Conservation (phyloP, 768 basidiomycete species). For the Pilatotrama ljubarskyi region DNA sequence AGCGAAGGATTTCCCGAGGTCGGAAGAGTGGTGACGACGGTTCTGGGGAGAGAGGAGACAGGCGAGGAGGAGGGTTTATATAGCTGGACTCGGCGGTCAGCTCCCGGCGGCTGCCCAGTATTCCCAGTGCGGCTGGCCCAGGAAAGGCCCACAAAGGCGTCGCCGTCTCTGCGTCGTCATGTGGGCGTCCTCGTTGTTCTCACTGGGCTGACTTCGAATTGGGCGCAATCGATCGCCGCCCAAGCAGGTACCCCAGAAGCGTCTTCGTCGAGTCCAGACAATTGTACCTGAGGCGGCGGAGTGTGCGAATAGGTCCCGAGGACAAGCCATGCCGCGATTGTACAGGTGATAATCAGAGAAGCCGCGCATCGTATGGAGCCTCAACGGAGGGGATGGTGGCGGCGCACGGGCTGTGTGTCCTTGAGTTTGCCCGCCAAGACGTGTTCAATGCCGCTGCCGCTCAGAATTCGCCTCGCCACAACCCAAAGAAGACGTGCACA, state of each 20-base stretch:
- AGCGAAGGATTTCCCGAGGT: slow-evolving; percentile 1
- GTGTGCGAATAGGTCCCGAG: not conserved
- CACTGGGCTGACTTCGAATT: slow-evolving; percentile 11
- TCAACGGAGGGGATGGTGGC: not conserved
- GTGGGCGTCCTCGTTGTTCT: not conserved
- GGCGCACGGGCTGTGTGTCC: not conserved
- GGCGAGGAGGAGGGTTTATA: not conserved
- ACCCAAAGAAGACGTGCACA: too few species aligned
- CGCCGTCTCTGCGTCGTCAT: not conserved
- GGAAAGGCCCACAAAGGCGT: not conserved
- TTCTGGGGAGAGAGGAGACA: slow-evolving; percentile 2
- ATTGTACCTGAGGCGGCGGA: not conserved
- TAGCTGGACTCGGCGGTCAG: too few species aligned
- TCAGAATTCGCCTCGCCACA: too few species aligned
- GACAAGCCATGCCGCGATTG: not conserved
- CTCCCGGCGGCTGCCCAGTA: not conserved
- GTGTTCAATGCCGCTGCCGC: too few species aligned
- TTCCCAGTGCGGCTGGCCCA: not conserved
- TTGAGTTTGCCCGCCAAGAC: too few species aligned
- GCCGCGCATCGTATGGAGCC: not conserved
- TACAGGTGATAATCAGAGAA: slow-evolving; percentile 8
- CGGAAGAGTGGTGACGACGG: not conserved
- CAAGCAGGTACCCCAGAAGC: not conserved
- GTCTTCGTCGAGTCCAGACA: not conserved
- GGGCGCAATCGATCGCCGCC: slow-evolving; percentile 12